A percentile compares a stretch with the other conserved stretches of the same genome.
These are phyloP conservation scores for Exophiala oligosperma DNA, from an alignment of 2,329 filamentous ascomycete genomes.

Conservation along the genomic window DNA sequence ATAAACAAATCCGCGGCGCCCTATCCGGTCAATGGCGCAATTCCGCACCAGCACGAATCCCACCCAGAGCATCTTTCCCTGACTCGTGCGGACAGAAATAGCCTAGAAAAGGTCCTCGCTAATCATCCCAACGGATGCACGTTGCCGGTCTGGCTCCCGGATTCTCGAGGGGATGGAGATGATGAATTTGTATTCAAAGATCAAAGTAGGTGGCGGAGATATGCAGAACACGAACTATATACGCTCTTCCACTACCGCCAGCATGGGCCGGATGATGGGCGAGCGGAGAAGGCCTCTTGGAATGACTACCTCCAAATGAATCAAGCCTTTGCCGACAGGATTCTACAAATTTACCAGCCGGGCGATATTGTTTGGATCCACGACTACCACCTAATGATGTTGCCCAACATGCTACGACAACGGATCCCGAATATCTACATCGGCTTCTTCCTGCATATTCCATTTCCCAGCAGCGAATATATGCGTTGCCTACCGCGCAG, in stretches of 20 bases:
- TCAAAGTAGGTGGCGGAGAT: constrained; percentile 82
- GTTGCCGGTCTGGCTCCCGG: constrained; percentile 84
- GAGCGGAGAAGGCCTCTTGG: constrained; percentile 80
- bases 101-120: constrained; percentile 72
- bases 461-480: constrained; percentile 95
- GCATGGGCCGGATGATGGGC: constrained; percentile 83
- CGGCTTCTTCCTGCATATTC: constrained; percentile 89
- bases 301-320: constrained; percentile 93
- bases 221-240: constrained; percentile 89
- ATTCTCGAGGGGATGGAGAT: constrained; percentile 69
- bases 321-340: constrained; percentile 84
- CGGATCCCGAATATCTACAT: constrained; percentile 87
- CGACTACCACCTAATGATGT: constrained; percentile 88
- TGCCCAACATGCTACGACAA: constrained; percentile 86
- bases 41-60: constrained; percentile 34
- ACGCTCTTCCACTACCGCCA: constrained; percentile 96
- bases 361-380: constrained; percentile 92
- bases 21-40: constrained; percentile 44
- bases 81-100: constrained; percentile 66
- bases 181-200: constrained; percentile 73
- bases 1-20: constrained; percentile 39
- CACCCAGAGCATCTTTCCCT: constrained; percentile 70
- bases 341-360: constrained; percentile 84
- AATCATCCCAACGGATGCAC: constrained; percentile 75
- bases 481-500: constrained; percentile 82